A percentile compares a stretch with the other conserved stretches of the same genome.
Evolutionary conservation across 768 basidiomycete genomes (phyloP).

Genomic region (Naganishia vaughanmartiniae): DNA sequence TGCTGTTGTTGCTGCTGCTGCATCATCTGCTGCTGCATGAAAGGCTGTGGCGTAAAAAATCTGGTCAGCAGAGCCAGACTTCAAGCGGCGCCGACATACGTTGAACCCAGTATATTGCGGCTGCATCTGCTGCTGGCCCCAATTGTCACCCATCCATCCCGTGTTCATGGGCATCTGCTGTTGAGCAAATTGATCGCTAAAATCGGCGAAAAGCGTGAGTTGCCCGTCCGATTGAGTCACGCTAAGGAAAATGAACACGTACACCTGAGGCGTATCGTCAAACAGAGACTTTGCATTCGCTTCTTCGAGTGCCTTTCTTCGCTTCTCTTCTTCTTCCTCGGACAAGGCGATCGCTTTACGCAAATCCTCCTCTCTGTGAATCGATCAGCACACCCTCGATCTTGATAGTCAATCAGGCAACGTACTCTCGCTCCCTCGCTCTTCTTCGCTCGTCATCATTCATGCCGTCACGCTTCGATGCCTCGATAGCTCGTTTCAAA

Average conservation of each 20-base stretch:
- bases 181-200: constrained; percentile 55
- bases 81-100: constrained; percentile 38
- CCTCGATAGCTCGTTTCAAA: constrained; percentile 78
- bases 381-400: background rate
- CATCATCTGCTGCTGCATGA: constrained; percentile 70
- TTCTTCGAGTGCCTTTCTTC: constrained; percentile 69
- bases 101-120: constrained; percentile 92
- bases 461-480: constrained; percentile 73
- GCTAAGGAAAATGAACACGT: background rate
- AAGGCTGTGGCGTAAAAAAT: constrained; percentile 39
- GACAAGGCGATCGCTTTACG: constrained; percentile 77
- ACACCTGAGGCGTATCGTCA: constrained; percentile 61
- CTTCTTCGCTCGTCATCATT: constrained; percentile 60
- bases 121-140: constrained; percentile 66
- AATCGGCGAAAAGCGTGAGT: constrained; percentile 54
- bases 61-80: background rate
- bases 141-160: constrained; percentile 44
- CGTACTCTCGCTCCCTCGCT: constrained; percentile 58
- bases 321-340: constrained; percentile 80
- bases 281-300: constrained; percentile 74
- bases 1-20: constrained; percentile 63
- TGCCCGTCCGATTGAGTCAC: constrained; percentile 57
- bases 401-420: background rate
- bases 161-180: constrained; percentile 56
- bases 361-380: constrained; percentile 67